Evolutionary conservation across 164 flowering plant genomes (phyloP).

Genomic region (Aristolochia contorta): DNA sequence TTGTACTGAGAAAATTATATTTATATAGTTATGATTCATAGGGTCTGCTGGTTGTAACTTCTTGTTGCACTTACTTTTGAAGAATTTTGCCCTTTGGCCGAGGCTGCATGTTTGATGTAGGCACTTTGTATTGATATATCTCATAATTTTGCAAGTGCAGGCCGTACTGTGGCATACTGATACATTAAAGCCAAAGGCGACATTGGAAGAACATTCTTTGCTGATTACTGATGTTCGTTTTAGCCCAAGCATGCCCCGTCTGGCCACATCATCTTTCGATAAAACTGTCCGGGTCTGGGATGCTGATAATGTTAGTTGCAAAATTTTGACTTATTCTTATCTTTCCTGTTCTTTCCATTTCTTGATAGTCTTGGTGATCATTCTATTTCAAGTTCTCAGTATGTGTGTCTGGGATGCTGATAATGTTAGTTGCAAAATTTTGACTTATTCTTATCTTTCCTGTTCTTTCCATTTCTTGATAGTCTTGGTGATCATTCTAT

Average conservation of each 20-base stretch:
- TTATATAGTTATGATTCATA: too few species aligned
- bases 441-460: too few species aligned
- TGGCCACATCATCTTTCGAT: constrained; percentile 81
- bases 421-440: constrained; percentile 36
- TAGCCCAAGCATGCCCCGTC: constrained; percentile 61
- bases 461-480: not conserved
- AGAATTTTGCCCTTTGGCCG: too few species aligned
- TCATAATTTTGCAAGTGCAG: constrained; percentile 27
- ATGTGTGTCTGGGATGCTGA: constrained; percentile 90
- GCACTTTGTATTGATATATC: too few species aligned
- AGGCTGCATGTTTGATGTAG: too few species aligned
- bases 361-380: not conserved
- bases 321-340: not conserved
- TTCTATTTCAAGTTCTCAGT: too few species aligned
- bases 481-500: not conserved
- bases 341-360: not conserved
- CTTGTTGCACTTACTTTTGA: too few species aligned
- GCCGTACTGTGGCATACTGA: constrained; percentile 70
- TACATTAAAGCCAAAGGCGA: constrained; percentile 32
- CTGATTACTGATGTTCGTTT: constrained; percentile 78
- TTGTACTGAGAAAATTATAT: not conserved
- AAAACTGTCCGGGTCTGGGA: constrained; percentile 83
- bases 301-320: constrained; percentile 58
- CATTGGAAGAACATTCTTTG: constrained; percentile 61
- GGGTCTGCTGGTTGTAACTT: too few species aligned